Evolutionary conservation across 1,284 basidiomycete genomes (phyloP), one percentile per base, ranked within the genome.

Genomic region (Hypsizygus ulmarius): DNA sequence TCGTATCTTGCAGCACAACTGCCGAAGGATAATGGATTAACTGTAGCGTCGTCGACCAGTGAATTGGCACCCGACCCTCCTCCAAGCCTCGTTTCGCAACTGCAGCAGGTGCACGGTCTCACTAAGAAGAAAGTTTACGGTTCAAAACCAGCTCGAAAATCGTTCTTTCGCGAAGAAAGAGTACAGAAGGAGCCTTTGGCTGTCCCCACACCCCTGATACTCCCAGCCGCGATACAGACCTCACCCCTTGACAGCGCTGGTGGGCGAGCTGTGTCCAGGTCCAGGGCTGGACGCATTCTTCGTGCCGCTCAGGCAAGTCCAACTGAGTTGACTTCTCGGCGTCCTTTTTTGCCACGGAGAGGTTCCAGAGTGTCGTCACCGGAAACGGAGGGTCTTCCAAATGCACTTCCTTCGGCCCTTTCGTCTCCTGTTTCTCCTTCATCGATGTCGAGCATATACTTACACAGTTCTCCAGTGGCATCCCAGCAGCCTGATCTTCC

Each of bases 41-140:
- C 19, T 7, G 11, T 37, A 18, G 28, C 42, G n/a, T 27, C 50
- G 7, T 28, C 32, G 15, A 27, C 27, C 12, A 36, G 15, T 11
- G 50, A 44, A 28, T 16, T 36, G 19, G 39, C 53, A 12, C 18
- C 51, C 19, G 59, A 61, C 30, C 45, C 49, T 43, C 52, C 61
- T n/a, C 74, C 72, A 1, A 77, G 70, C 51, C 64, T 82, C 1
- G 80, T 82, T 21, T 69, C 64, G 25, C 78, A 78, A 14, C 64
- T 82, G 7, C 78, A 83, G 57, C 74, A 79, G 55, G 68, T 78
- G 11, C 81, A 83, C 45, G 81, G 81, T 6, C 55, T 82, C 37
- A 81, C 77, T 6, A 79, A 81, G 62, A 83, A 82, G 65, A 82
- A 81, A 50, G 69, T 79, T 8, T 82, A 81, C 50, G 75, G 78